Base-by-base conservation (phyloP, 2,329 filamentous ascomycete genomes). In the Fusarium lateritium region DNA sequence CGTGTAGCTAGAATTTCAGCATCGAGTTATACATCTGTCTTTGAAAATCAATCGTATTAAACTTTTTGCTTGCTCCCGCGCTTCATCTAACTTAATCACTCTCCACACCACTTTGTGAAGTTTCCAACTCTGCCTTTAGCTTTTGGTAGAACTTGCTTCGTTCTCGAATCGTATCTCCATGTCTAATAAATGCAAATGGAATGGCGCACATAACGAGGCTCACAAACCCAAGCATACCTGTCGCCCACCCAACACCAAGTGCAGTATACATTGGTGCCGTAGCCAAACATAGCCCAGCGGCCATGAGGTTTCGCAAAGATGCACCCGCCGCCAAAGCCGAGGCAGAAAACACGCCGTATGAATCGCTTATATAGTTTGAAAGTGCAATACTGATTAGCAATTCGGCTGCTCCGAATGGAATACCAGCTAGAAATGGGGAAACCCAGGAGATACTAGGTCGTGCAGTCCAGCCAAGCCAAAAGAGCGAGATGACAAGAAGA, bases 401-500 rank as follows among this genome's bases (percentile, higher is more conserved):
- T 5, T 63, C 43, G 8, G 58, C 44, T 1, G 61, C 51, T 6
- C 61, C 61, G 1, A 63, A 63, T 1, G 61, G 61, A 6, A 63
- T 39, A 0, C 61, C 61, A 2, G 61, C 61, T 7, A 55, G 21
- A 59, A 57, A 63, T 1, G 61, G 61, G 0, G 61, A 63, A 2
- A 57, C 36, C 61, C 61, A 64, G 0, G 61, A 57, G 22, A 63
- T 57, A 14, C 9, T n/a, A 3, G 50, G 14, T 17, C 58, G 33
- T 8, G 61, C 58, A 0, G 70, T 64, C 70, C 70, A 73, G 1
- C 70, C 70, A 0, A 70, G 51, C 70, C 70, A 71, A 14, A 73
- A 73, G 3, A 72, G 51, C 4, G 69, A 69, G 0, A 60, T 24
- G 1, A 65, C 63, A 7, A 72, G 22, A 15, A 56, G 19, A 3